A percentile compares a stretch with the other conserved stretches of the same genome.
These are phyloP conservation scores for Acer negundo DNA, from an alignment of 345 rosid genomes.

Conservation along the genomic window DNA sequence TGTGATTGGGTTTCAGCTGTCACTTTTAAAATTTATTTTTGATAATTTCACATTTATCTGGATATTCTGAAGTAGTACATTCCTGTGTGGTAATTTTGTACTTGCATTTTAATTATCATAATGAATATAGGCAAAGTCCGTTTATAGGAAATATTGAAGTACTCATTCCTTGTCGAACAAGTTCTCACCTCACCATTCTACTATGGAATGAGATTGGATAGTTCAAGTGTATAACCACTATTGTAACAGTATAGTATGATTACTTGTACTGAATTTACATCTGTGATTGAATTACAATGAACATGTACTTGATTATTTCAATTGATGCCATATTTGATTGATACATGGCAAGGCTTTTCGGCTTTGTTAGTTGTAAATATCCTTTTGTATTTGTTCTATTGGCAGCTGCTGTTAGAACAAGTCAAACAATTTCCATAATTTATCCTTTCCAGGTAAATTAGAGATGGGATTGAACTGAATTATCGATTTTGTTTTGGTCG, in stretches of 20 bases:
- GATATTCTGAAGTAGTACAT: background rate
- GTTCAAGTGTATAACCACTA: background rate
- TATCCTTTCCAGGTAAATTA: constrained; percentile 21
- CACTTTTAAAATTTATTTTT: background rate
- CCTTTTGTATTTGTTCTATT: background rate
- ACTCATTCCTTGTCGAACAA: background rate
- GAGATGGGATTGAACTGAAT: constrained; percentile 14
- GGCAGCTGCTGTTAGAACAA: background rate
- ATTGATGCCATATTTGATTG: background rate
- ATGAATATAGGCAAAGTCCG: background rate
- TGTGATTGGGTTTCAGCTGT: background rate
- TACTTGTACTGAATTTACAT: background rate
- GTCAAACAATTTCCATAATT: constrained; percentile 19
- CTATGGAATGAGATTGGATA: background rate
- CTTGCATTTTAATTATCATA: background rate
- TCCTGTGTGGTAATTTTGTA: background rate
- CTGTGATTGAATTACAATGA: background rate
- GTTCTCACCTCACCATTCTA: background rate
- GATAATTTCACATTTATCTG: background rate
- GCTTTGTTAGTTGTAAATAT: background rate
- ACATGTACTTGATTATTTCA: background rate
- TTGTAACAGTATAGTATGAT: background rate
- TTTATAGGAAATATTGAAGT: background rate
- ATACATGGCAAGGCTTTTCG: background rate
- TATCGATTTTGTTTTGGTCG: constrained; percentile 16